Evolutionary conservation across 805 yeast species (phyloP).

Genomic region (Wickerhamomyces sydowiorum): DNA sequence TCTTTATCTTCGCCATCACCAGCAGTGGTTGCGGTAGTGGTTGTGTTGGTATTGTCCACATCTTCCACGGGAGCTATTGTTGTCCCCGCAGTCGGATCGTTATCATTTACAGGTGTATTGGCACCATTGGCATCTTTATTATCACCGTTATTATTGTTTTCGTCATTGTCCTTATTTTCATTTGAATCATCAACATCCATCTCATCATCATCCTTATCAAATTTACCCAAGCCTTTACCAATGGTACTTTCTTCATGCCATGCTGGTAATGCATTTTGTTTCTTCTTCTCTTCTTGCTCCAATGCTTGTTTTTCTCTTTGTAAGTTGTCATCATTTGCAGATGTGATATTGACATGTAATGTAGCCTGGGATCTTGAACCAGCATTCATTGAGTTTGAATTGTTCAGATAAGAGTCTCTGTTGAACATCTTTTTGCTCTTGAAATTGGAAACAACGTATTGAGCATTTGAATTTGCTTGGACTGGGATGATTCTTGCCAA

Average conservation of each 20-base stretch:
- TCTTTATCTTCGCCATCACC: conserved; percentile 51
- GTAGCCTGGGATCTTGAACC: conserved; percentile 74
- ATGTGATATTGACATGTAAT: conserved; percentile 78
- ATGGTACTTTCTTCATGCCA: conserved; percentile 95
- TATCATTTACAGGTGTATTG: conserved; percentile 3
- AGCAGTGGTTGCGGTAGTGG: conserved; percentile 12
- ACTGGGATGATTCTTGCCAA: conserved; percentile 82
- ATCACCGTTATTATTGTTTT: conserved; percentile 12
- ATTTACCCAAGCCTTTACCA: conserved; percentile 54
- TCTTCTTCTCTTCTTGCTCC: conserved; percentile 65
- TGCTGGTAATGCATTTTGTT: conserved; percentile 92
- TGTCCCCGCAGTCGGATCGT: conserved; percentile 11
- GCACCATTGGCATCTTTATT: conserved; percentile 3
- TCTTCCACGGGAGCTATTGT: not conserved
- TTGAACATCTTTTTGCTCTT: conserved; percentile 38
- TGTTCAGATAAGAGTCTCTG: conserved; percentile 29
- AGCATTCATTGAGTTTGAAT: conserved; percentile 39
- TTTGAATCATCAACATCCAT: conserved; percentile 11
- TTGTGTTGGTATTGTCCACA: conserved; percentile 7
- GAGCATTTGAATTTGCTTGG: conserved; percentile 59
- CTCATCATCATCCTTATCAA: conserved; percentile 44
- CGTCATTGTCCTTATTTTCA: conserved; percentile 18
- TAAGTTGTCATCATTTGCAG: conserved; percentile 77
- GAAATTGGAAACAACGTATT: conserved; percentile 55
- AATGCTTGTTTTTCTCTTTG: conserved; percentile 59